Percentiles rank a stretch among this genome's conserved stretches.
phyloP scores from a whole-genome alignment of 2,329 filamentous ascomycete species.

The Fusarium austroafricanum region DNA sequence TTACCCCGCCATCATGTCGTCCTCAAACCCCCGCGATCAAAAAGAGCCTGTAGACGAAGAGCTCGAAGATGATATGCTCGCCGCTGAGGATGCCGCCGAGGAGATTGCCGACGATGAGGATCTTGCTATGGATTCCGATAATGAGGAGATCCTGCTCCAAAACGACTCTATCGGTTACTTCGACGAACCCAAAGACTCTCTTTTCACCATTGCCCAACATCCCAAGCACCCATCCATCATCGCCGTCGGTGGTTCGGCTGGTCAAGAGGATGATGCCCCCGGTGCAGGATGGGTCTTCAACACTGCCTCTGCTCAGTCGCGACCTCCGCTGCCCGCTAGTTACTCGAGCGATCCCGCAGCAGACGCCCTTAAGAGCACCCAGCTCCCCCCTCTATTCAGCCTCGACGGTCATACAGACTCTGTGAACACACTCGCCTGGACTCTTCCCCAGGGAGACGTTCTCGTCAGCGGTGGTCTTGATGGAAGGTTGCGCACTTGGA shows the following conservation, averaged over 20 bases:
- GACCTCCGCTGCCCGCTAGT: conserved; percentile 79
- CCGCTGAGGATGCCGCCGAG: conserved; percentile 75
- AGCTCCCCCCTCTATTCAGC: conserved; percentile 74
- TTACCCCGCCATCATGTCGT: conserved; percentile 50
- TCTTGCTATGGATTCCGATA: conserved; percentile 82
- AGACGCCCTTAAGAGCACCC: conserved; percentile 61
- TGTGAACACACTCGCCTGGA: conserved; percentile 88
- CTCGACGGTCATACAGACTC: conserved; percentile 94
- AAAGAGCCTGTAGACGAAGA: conserved; percentile 44
- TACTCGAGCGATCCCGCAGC: conserved; percentile 74
- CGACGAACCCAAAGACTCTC: conserved; percentile 87
- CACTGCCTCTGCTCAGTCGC: conserved; percentile 69
- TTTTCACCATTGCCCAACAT: conserved; percentile 96
- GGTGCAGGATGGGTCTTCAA: conserved; percentile 92
- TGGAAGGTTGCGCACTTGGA: conserved; percentile 80
- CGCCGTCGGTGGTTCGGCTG: conserved; percentile 83
- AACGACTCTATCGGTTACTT: conserved; percentile 97
- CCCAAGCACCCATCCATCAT: conserved; percentile 81
- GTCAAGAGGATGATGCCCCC: conserved; percentile 67
- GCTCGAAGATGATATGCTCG: conserved; percentile 55
- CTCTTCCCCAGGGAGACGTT: conserved; percentile 83
- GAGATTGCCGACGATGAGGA: conserved; percentile 80
- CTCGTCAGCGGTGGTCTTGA: conserved; percentile 90
- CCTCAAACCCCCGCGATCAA: conserved; percentile 44
- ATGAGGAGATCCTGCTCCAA: conserved; percentile 81